A percentile compares a stretch with the other conserved stretches of the same genome.
phyloP scores from a whole-genome alignment of 768 basidiomycete genomes.

The Calvatia gigantea region DNA sequence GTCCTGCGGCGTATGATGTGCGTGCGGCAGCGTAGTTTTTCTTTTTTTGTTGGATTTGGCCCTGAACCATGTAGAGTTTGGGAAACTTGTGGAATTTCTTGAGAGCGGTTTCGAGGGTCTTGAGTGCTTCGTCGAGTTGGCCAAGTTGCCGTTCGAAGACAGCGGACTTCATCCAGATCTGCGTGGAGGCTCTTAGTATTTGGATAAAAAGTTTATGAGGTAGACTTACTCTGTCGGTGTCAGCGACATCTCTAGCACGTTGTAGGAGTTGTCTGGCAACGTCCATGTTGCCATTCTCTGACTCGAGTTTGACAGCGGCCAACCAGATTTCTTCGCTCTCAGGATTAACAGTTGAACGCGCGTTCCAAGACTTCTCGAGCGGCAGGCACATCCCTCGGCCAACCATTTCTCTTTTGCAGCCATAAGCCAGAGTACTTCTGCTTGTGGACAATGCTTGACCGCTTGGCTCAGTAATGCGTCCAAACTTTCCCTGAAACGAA shows the following conservation, averaged over 20 bases:
- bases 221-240: constrained; percentile 77
- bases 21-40: constrained; percentile 66
- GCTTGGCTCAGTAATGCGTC: constrained; percentile 80
- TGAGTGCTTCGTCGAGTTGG: constrained; percentile 66
- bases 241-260: constrained; percentile 86
- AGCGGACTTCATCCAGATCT: constrained; percentile 99
- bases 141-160: constrained; percentile 93
- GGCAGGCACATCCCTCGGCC: constrained; percentile 80
- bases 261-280: constrained; percentile 85
- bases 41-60: constrained; percentile 75
- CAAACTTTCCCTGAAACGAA: constrained; percentile 60
- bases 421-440: constrained; percentile 98
- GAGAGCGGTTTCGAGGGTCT: constrained; percentile 72
- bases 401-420: constrained; percentile 97
- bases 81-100: constrained; percentile 84
- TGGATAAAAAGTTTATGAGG: not conserved
- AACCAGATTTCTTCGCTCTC: constrained; percentile 98
- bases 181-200: constrained; percentile 9
- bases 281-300: constrained; percentile 87
- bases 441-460: constrained; percentile 89
- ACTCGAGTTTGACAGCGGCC: constrained; percentile 94
- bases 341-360: constrained; percentile 91
- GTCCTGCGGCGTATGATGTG: constrained; percentile 75
- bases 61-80: constrained; percentile 97
- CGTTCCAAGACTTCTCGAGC: constrained; percentile 85